phyloP scores from a whole-genome alignment of 805 yeast genomes.

The Metschnikowia baotianmanensis region DNA sequence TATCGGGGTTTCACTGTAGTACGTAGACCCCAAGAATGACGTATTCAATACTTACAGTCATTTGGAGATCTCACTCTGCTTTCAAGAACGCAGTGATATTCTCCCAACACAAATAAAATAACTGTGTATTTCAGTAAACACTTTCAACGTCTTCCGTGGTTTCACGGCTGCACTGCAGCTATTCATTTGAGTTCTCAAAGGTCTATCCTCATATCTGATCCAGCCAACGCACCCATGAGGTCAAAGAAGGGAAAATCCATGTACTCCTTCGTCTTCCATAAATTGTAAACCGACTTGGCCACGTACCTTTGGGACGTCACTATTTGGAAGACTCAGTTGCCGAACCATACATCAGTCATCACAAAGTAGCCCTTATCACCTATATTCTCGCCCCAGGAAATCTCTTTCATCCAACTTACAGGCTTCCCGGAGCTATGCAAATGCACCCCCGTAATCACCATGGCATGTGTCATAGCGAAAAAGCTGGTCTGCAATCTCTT shows the following conservation, averaged over 20 bases:
- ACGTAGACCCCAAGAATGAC: too few species aligned
- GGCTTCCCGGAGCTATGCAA: constrained; percentile 50
- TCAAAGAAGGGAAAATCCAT: constrained; percentile 38
- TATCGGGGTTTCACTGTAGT: too few species aligned
- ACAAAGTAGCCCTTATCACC: constrained; percentile 43
- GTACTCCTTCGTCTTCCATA: constrained; percentile 35
- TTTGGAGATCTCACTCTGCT: too few species aligned
- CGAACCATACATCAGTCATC: constrained; percentile 46
- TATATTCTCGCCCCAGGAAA: constrained; percentile 42
- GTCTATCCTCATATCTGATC: too few species aligned
- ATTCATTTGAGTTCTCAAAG: too few species aligned
- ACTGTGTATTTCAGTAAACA: too few species aligned
- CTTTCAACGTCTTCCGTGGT: too few species aligned
- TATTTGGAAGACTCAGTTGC: constrained; percentile 42
- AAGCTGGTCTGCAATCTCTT: constrained; percentile 69
- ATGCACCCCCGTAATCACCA: constrained; percentile 81
- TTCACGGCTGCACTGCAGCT: too few species aligned
- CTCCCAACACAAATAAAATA: too few species aligned
- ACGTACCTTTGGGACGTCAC: constrained; percentile 40
- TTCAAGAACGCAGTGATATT: too few species aligned
- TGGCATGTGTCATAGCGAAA: constrained; percentile 86
- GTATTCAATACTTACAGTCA: too few species aligned
- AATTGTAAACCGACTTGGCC: constrained; percentile 32
- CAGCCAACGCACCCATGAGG: constrained; percentile 47
- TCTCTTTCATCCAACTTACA: constrained; percentile 44